Evolutionary conservation across 148 eudicot species (phyloP), one percentile per base, ranked within the genome.

Genomic region (Nepenthes gracilis): DNA sequence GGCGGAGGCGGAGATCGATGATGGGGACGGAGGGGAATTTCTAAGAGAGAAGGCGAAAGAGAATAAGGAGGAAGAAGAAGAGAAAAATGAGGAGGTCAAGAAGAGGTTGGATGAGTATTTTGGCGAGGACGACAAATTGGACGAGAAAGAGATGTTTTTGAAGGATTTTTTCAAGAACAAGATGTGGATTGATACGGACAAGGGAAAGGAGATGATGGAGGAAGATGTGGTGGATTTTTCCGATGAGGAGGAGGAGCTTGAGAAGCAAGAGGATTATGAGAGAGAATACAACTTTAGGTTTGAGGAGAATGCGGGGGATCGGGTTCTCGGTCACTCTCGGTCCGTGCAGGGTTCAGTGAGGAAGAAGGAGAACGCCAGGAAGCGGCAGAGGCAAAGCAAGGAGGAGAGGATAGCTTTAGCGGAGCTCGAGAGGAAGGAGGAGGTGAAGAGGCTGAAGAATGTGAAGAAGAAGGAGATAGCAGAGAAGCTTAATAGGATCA

Each of bases 371-470:
- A 93, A 80, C 72, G 75, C 86, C 0, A 80, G 95, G 72, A 86
- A 84, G 81, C 55, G 40, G 38, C 95, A 88, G 70, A 81, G 96
- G 75, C 72, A 80, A 80, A 86, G 91, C 70, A 93, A 89, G 81
- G 83, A 86, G 72, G 97, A 89, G 83, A 89, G 99, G 67, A 49
- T 74, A 75, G 91, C 67, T 2, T 78, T 77, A 43, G 91, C 84
- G 0, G 96, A 86, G 74, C 9, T 61, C 12, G 87, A 82, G 74
- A 81, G 91, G 71, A 84, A 71, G 38, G 97, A 93, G 68, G 99
- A 93, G 78, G 72, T 93, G 73, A 93, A 93, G 78, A 78, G 81
- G 61, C 67, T 88, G 88, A 93, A 93, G 83, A 93, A 93, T 63
- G 55, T 88, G 83, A 88, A 84, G 80, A 88, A 82, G 81, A 88